phyloP scores from a whole-genome alignment of 1,139 yeast species.

The Magnusiomyces tetraspermus region DNA sequence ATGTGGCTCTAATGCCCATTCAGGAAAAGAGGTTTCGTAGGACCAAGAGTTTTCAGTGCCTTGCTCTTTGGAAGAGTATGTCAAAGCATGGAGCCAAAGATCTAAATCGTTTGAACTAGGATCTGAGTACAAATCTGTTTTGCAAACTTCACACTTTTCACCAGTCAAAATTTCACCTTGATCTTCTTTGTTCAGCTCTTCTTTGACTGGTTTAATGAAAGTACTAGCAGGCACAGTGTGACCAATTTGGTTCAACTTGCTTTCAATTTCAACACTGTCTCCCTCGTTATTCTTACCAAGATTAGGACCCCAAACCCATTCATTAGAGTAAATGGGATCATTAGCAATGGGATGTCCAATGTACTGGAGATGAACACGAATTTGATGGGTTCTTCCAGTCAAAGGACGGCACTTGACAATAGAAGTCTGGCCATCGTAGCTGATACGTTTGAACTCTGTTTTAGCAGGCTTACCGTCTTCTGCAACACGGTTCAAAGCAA shows the following conservation, averaged over 20 bases:
- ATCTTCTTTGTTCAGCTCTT: conserved; percentile 6
- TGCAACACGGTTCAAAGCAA: conserved; percentile 66
- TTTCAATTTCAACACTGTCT: conserved; percentile 39
- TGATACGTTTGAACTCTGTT: conserved; percentile 44
- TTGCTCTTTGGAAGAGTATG: conserved; percentile 37
- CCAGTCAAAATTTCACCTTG: conserved; percentile 54
- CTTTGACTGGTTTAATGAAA: conserved; percentile 40
- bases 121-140: conserved; percentile 68
- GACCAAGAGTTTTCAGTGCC: conserved; percentile 58
- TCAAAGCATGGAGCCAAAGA: conserved; percentile 83
- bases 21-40: conserved; percentile 70
- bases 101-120: conserved; percentile 83
- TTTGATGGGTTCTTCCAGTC: conserved; percentile 94
- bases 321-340: conserved; percentile 76
- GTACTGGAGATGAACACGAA: conserved; percentile 81
- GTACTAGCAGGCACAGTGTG: conserved; percentile 57
- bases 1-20: conserved; percentile 69
- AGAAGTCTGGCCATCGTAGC: conserved; percentile 54
- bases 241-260: conserved; percentile 53
- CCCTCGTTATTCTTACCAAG: conserved; percentile 49
- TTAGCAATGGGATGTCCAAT: conserved; percentile 88
- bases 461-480: conserved; percentile 51
- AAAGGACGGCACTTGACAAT: conserved; percentile 75
- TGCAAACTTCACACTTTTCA: conserved; percentile 55
- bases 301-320: conserved; percentile 58